Evolutionary conservation across 352 stramenopile species (phyloP).

Genomic region (Peronospora farinosa): DNA sequence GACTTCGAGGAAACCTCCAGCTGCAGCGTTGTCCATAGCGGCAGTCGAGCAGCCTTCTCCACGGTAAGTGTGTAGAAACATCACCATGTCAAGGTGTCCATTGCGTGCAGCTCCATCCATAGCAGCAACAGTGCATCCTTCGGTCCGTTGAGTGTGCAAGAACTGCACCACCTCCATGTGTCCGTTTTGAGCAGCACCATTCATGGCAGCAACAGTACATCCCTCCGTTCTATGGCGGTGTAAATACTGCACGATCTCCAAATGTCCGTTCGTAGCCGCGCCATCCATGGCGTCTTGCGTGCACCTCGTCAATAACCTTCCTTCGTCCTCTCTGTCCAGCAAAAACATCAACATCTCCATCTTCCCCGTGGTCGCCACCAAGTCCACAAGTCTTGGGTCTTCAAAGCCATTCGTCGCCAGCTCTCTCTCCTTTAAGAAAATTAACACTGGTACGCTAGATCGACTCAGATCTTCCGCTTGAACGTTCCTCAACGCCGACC

Average conservation of each 20-base stretch:
- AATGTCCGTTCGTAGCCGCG: slow-evolving; percentile 30
- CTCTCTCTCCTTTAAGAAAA: slow-evolving; percentile 9
- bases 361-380: slow-evolving; percentile 24
- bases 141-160: slow-evolving; percentile 22
- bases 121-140: slow-evolving; percentile 34
- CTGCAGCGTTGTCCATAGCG: slow-evolving; percentile 34
- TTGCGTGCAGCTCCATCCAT: slow-evolving; percentile 18
- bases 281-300: slow-evolving; percentile 31
- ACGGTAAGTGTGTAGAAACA: slow-evolving; percentile 17
- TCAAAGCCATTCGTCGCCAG: slow-evolving; percentile 19
- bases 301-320: not conserved
- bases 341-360: slow-evolving; percentile 20
- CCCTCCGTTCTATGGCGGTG: slow-evolving; percentile 12
- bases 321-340: slow-evolving; percentile 6
- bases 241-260: slow-evolving; percentile 35
- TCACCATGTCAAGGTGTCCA: slow-evolving; percentile 15
- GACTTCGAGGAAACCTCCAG: slow-evolving; percentile 25
- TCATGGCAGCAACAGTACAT: slow-evolving; percentile 42
- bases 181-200: slow-evolving; percentile 29
- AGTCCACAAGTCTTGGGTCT: slow-evolving; percentile 22
- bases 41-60: slow-evolving; percentile 25
- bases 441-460: slow-evolving; percentile 15
- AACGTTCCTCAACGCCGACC: slow-evolving; percentile 14
- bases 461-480: slow-evolving; percentile 29
- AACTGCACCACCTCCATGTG: slow-evolving; percentile 32